Base-by-base conservation (phyloP, 1,139 yeast species). In the Zygosaccharomyces pseudobailii region DNA sequence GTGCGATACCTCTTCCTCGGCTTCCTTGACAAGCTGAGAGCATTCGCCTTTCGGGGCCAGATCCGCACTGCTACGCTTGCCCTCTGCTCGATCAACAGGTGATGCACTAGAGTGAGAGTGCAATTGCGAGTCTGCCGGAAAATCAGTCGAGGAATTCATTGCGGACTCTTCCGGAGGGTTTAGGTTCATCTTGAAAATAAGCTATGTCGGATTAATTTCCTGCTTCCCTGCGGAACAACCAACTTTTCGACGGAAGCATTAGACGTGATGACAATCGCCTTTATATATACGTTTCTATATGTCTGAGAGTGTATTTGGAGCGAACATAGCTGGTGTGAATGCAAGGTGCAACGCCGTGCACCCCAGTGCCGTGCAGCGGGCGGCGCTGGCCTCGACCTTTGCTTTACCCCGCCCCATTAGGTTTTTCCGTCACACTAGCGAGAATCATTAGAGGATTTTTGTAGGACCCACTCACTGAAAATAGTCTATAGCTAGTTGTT, bases 1-100 rank as follows among this genome's bases (percentile, higher is more conserved):
- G 4, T 49, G 55, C 7, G 40, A 44, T 13, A 41, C 38, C 46
- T 50, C 51, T 25, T 45, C 47, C 34, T 43, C 54, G 19, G 53
- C 44, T 21, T 49, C 54, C 35, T 47, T 51, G 17, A 46, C 50
- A 28, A 49, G 43, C 42, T 48, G 46, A n/a, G 51, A 44, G 45
- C 51, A 45, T 31, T 52, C 57, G 35, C 50, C 56, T 46, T 47
- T 44, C 31, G 45, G 42, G 23, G 40, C 45, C 9, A 30, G 36
- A 6, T 27, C 45, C 33, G 35, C 43, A 32, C 34, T 46, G 21
- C 50, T 47, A 8, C 39, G 24, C 40, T 40, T 43, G 28, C 40
- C 39, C 36, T 47, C 47, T 39, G 27, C 27, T 8, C 9, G 27
- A 8, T 8, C 8, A 8, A 8, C 9, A 8, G 9, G 27, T 8